A percentile compares a stretch with the other conserved stretches of the same genome.
Evolutionary conservation across 441 rosid genomes (phyloP).

Genomic region (Biscutella laevigata): DNA sequence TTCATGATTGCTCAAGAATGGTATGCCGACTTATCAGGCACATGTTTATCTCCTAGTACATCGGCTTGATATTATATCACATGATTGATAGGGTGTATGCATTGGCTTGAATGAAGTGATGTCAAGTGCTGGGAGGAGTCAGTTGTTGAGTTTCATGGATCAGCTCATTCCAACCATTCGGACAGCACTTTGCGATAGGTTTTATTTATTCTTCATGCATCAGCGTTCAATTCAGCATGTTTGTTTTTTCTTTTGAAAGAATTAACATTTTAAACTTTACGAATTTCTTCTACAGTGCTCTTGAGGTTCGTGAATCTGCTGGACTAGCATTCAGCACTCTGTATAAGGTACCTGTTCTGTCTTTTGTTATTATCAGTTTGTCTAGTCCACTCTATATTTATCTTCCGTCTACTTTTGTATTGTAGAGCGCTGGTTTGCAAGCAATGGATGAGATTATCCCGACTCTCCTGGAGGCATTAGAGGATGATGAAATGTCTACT

Average conservation of each 20-base stretch:
- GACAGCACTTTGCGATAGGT: constrained; percentile 98
- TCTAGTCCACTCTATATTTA: constrained; percentile 1
- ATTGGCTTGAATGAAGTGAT: constrained; percentile 98
- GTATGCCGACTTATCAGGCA: neutral
- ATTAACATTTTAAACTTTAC: neutral
- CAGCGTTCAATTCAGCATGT: constrained; percentile 11
- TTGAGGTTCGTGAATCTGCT: constrained; percentile 98
- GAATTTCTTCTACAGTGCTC: constrained; percentile 40
- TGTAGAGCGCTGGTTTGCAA: constrained; percentile 98
- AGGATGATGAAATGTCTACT: constrained; percentile 85
- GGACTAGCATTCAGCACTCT: constrained; percentile 98
- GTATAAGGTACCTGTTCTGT: constrained; percentile 62
- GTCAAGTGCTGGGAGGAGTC: constrained; percentile 98
- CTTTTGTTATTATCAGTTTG: constrained; percentile 8
- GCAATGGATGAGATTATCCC: constrained; percentile 99
- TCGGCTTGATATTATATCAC: constrained; percentile 1
- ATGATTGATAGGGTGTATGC: constrained; percentile 80
- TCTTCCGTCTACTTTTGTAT: constrained; percentile 11
- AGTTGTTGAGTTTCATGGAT: constrained; percentile 88
- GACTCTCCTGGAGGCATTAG: constrained; percentile 87
- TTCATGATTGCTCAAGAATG: neutral
- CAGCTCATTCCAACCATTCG: constrained; percentile 93
- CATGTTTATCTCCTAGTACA: neutral
- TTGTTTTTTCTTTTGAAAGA: constrained; percentile 2
- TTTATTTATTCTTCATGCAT: constrained; percentile 13